Percentiles rank a stretch among this genome's conserved stretches.
These are phyloP conservation scores for Aphanomyces astaci DNA, from an alignment of 352 stramenopile genomes.

Conservation along the genomic window DNA sequence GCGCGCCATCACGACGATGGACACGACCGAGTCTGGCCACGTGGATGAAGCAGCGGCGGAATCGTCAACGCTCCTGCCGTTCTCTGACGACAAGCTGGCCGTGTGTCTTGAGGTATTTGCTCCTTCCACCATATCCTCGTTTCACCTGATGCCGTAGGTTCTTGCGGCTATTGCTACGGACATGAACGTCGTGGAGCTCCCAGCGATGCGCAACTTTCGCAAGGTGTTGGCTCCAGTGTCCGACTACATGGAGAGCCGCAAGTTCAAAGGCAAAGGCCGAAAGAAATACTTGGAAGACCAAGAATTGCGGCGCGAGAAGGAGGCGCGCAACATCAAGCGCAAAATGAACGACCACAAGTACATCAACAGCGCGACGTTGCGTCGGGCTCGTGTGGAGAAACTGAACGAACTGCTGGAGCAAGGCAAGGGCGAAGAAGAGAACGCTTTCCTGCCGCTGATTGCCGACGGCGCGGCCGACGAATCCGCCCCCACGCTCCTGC, in stretches of 20 bases:
- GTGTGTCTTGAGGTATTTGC: conserved; percentile 44
- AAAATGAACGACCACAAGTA: conserved; percentile 90
- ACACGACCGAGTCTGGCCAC: not conserved
- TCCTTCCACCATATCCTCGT: not conserved
- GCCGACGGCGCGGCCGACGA: conserved; percentile 84
- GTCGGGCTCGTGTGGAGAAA: conserved; percentile 86
- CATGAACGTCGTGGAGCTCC: conserved; percentile 50
- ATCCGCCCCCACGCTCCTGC: conserved; percentile 21
- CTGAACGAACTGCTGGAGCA: conserved; percentile 86
- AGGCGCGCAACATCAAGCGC: conserved; percentile 69
- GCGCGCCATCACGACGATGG: not conserved
- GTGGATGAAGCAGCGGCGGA: not conserved
- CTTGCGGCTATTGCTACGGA: conserved; percentile 46
- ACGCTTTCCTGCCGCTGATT: conserved; percentile 75
- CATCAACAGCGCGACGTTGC: conserved; percentile 87
- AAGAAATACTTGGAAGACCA: conserved; percentile 88
- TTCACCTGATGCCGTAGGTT: conserved; percentile 30
- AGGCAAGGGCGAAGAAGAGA: conserved; percentile 58
- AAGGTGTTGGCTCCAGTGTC: conserved; percentile 72
- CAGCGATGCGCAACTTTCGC: conserved; percentile 64
- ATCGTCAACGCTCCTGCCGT: conserved; percentile 44
- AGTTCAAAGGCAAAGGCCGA: conserved; percentile 70
- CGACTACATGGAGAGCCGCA: conserved; percentile 74
- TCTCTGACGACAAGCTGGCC: conserved; percentile 55
- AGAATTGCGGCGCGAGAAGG: conserved; percentile 77